These are phyloP conservation scores for Pseudogymnoascus verrucosus DNA, from an alignment of 2,329 filamentous ascomycete genomes.

Conservation along the genomic window DNA sequence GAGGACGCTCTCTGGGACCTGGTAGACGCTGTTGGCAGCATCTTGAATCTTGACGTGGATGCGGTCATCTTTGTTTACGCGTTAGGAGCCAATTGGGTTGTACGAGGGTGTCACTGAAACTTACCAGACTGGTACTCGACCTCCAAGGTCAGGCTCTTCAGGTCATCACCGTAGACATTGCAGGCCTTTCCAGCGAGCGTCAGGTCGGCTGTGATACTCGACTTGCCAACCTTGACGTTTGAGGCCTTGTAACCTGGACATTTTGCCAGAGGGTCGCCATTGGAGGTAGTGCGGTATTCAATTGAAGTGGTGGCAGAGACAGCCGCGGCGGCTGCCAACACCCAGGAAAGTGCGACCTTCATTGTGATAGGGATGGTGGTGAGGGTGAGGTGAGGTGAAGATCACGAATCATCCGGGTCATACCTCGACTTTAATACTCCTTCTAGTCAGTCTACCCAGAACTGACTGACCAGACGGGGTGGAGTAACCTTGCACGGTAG, in stretches of 20 bases:
- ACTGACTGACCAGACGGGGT: not conserved
- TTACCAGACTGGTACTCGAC: slow-evolving; percentile 55
- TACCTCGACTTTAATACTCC: slow-evolving; percentile 5
- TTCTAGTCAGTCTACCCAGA: not conserved
- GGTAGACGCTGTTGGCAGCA: slow-evolving; percentile 48
- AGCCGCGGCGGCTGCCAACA: slow-evolving; percentile 12
- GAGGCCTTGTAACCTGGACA: slow-evolving; percentile 47
- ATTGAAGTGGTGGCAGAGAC: slow-evolving; percentile 13
- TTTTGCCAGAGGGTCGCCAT: slow-evolving; percentile 18
- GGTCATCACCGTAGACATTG: slow-evolving; percentile 50
- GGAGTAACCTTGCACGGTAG: slow-evolving; percentile 4
- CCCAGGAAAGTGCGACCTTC: slow-evolving; percentile 15
- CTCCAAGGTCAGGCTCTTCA: slow-evolving; percentile 46
- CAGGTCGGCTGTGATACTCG: slow-evolving; percentile 48
- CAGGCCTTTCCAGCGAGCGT: slow-evolving; percentile 51
- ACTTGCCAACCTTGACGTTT: slow-evolving; percentile 36
- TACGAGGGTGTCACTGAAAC: not conserved
- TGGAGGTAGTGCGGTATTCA: not conserved
- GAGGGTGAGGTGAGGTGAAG: slow-evolving; percentile 4
- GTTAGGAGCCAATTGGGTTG: not conserved
- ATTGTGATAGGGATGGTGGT: slow-evolving; percentile 11
- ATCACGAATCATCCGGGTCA: not conserved
- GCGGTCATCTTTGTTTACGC: slow-evolving; percentile 38
- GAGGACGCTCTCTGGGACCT: slow-evolving; percentile 51
- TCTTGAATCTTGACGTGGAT: slow-evolving; percentile 60